A percentile compares a stretch with the other conserved stretches of the same genome.
phyloP scores from a whole-genome alignment of 2,329 filamentous ascomycete species.

The Hyphodiscus sp. region DNA sequence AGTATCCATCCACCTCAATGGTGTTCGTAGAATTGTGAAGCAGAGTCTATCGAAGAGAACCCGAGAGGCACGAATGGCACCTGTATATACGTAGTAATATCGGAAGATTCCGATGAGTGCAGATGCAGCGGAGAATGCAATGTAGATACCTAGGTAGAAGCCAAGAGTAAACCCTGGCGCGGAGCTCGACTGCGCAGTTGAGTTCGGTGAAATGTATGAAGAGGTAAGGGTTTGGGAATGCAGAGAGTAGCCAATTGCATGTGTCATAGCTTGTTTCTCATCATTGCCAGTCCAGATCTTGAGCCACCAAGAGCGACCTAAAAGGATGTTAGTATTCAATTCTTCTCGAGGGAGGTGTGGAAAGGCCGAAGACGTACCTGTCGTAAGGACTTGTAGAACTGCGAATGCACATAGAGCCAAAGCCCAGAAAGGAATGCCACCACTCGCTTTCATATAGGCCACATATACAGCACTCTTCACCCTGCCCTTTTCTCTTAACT shows the following conservation, averaged over 20 bases:
- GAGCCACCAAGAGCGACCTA: conserved; percentile 56
- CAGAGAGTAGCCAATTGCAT: conserved; percentile 35
- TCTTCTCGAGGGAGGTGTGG: not conserved
- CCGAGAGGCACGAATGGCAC: conserved; percentile 63
- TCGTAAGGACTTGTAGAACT: conserved; percentile 45
- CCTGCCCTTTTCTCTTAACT: conserved; percentile 63
- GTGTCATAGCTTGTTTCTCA: conserved; percentile 27
- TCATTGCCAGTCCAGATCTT: conserved; percentile 52
- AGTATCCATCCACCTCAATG: conserved; percentile 74
- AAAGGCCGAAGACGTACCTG: conserved; percentile 37
- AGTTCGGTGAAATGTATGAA: not conserved
- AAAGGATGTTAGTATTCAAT: conserved; percentile 4
- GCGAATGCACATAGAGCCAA: conserved; percentile 48
- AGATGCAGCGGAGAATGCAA: conserved; percentile 50
- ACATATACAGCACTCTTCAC: conserved; percentile 62
- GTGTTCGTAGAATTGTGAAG: conserved; percentile 61
- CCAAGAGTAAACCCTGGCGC: conserved; percentile 35
- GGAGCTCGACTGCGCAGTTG: not conserved
- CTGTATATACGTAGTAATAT: conserved; percentile 57
- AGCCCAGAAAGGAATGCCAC: conserved; percentile 55
- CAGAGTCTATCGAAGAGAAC: conserved; percentile 61
- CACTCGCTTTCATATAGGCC: conserved; percentile 60
- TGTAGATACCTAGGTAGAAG: conserved; percentile 65
- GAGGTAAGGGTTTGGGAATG: conserved; percentile 37
- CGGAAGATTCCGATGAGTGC: conserved; percentile 54